Conservation (phyloP, 371 early-diverging fungal species). For the Mucor racemosus region DNA sequence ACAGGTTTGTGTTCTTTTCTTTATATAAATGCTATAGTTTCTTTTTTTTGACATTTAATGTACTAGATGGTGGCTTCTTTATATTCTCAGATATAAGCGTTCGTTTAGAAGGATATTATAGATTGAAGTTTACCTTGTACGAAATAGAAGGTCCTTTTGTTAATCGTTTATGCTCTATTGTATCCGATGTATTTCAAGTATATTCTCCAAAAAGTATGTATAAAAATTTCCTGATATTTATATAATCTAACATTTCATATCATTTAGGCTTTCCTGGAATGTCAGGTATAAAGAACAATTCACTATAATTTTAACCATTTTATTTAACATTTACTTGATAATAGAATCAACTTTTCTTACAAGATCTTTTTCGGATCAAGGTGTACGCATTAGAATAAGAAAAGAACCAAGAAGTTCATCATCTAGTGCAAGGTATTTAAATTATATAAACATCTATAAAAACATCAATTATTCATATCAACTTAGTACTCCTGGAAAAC, state of each 20-base stretch:
- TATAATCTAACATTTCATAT: constrained; percentile 48
- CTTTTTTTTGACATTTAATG: not conserved
- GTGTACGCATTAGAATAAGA: constrained; percentile 36
- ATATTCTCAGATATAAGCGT: constrained; percentile 93
- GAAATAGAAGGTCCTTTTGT: constrained; percentile 69
- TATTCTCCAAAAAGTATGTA: constrained; percentile 28
- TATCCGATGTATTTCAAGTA: constrained; percentile 51
- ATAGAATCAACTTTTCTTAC: constrained; percentile 36
- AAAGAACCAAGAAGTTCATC: constrained; percentile 34
- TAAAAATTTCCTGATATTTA: not conserved
- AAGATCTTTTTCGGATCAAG: constrained; percentile 37
- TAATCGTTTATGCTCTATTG: constrained; percentile 31
- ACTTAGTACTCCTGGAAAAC: not conserved
- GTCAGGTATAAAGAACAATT: constrained; percentile 57
- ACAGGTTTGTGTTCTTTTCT: constrained; percentile 31
- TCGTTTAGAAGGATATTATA: constrained; percentile 86
- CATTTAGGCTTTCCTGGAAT: constrained; percentile 88
- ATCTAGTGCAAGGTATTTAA: constrained; percentile 16
- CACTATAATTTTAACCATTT: not conserved
- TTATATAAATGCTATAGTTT: not conserved
- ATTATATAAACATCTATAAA: not conserved
- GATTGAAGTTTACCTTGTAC: constrained; percentile 89
- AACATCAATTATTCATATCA: not conserved
- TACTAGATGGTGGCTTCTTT: constrained; percentile 87
- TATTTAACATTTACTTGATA: not conserved